Evolutionary conservation across 495 filamentous ascomycete species (phyloP).

Genomic region (Astrothelium macrocarpum): DNA sequence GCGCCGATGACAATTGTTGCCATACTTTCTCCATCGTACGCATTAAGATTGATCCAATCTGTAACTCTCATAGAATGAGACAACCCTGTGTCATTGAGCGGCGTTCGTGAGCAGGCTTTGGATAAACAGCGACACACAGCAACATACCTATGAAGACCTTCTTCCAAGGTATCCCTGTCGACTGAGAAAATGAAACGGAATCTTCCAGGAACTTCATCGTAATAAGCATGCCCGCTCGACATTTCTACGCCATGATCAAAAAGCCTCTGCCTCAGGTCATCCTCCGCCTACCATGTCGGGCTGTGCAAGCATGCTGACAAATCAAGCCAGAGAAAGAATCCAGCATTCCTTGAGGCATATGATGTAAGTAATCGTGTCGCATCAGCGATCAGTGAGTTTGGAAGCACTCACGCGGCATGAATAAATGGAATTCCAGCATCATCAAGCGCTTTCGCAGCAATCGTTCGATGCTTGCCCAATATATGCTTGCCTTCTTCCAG

Average conservation of each 20-base stretch:
- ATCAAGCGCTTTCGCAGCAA: background rate
- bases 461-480: background rate
- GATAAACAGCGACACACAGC: no score
- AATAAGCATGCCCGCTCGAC: background rate
- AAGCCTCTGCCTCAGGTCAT: background rate
- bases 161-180: background rate
- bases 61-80: no score
- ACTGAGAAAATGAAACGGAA: background rate
- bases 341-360: background rate
- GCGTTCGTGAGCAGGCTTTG: no score
- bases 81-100: no score
- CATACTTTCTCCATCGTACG: no score
- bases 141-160: background rate
- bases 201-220: background rate
- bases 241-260: background rate
- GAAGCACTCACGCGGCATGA: background rate
- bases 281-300: background rate
- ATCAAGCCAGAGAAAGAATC: background rate
- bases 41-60: no score
- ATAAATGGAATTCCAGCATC: background rate
- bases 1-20: no score
- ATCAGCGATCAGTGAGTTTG: background rate
- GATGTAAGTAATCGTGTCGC: background rate
- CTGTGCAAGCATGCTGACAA: background rate
- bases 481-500: background rate